Base-by-base conservation (phyloP, 2,329 filamentous ascomycete species). In the Fusarium kyushuense region DNA sequence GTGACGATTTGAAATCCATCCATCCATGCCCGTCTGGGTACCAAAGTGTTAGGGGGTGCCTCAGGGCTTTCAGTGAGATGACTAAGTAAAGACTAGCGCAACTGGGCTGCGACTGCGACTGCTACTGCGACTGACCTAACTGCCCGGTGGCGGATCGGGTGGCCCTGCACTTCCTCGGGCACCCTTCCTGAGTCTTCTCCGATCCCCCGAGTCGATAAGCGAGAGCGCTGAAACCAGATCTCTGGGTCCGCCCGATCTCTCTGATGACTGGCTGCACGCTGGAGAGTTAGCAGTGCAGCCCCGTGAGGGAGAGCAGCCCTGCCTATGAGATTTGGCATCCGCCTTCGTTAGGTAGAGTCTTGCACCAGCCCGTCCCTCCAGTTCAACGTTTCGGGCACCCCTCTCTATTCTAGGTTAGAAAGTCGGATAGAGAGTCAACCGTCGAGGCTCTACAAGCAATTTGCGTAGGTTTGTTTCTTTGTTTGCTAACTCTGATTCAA, bases 171-270 rank as follows among this genome's bases (percentile, higher is more conserved):
- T 30, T 45, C 33, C 30, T 47, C 19, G 14, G 21, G 23, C 27
- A 59, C 40, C 61, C 40, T 30, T 33, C 56, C 29, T 33, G 33
- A 32, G 23, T 32, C 36, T 40, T 40, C 27, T 47, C 65, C 60
- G 65, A 69, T 65, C 67, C 61, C 63, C 63, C 55, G 51, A 68
- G 64, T 51, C 74, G 75, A 76, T 76, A 76, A 76, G 75, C 75
- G 75, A 76, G 72, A 65, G 61, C 63, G 64, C 71, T 75, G 68
- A 64, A 71, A 59, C 75, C 75, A 76, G 75, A 76, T 76, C 75
- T 65, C 68, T 73, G 75, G 75, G 73, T 71, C 71, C 56, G 42
- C 71, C 71, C 54, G 40, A 40, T 55, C 45, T 43, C 29, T 17
- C 25, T 63, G 38, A 19, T 42, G 23, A 38, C 36, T 32, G 35